Base-by-base conservation (phyloP, 2,329 filamentous ascomycete genomes). In the Diaporthe aspalathi region DNA sequence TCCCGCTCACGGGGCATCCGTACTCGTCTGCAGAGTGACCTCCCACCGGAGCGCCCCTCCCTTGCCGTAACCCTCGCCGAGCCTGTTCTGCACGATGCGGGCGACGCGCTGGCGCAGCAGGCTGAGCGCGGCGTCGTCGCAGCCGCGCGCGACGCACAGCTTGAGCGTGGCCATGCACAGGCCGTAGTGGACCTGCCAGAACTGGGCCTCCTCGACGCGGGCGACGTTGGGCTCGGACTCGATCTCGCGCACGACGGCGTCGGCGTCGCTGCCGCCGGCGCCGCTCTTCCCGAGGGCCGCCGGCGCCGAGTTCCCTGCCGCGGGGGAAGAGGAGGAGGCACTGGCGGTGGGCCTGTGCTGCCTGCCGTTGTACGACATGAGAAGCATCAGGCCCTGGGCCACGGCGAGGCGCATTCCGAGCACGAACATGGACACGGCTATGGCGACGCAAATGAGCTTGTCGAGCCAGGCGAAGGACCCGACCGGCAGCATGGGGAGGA, bases 121-220 rank as follows among this genome's bases (percentile, higher is more conserved):
- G 71, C 87, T 86, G 72, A 97, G 84, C 7, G 91, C 88, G 17
- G 92, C 89, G 73, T 96, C 94, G 53, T 93, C 91, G 56, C 82
- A 84, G 5, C 91, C 92, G 73, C 83, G 84, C 5, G 83, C 80
- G 32, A 97, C 89, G 72, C 91, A 88, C 24, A 99, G 82, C 80
- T 94, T 97, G 75, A 99, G 81, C 79, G 97, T 98, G 11, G 96
- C 96, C 92, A 98, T 97, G 78, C 94, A 97, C 50, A 98, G 86
- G 1, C 95, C 95, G 80, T 98, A 98, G 82, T 99, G 96, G 17
- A 98, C 96, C 84, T 99, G 96, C 96, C 96, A 99, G 81, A 99
- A 97, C 79, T 94, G 91, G 1, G 95, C 95, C 78, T 98, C 95
- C 71, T 98, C 94, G 57, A 99, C 90, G 1, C 88, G 88, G 54